Evolutionary conservation across 2,329 filamentous ascomycete genomes (phyloP), one percentile per base, ranked within the genome.

Genomic region (Hypoxylon sp.): DNA sequence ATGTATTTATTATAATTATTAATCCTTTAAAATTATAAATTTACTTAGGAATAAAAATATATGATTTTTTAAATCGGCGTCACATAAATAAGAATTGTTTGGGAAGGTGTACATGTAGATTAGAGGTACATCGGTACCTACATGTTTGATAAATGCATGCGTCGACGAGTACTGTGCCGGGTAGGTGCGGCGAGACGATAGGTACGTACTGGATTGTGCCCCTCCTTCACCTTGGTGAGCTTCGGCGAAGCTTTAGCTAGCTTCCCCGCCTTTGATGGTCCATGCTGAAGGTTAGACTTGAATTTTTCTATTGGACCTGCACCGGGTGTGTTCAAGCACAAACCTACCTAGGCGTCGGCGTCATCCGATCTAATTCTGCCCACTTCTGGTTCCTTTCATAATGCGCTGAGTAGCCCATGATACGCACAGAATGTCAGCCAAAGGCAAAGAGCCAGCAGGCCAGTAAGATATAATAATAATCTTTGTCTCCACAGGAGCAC

Each of bases 361-460:
- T 31, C 24, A 19, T 37, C 29, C 51, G 44, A 51, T 29, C 39
- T 44, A 17, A 19, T 44, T 17, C 42, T n/a, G n/a, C 31, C 46
- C 29, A 46, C 35, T 17, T 58, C 37, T 48, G 4, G n/a, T 48
- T 55, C 42, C 17, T 8, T 26, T 33, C 24, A 55, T 50, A 42
- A 66, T 63, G 63, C 51, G 48, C 37, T 65, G 11, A 48, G 39
- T 14, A 42, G n/a, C 44, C 19, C 50, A 59, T 55, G 24, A 51
- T 39, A 59, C 46, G 37, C 35, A 29, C 53, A 71, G 52, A 26
- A 74, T 74, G 73, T 68, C 73, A 37, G 51, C 71, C 14, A 71
- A 74, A 70, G 73, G 72, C 52, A 74, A 74, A 67, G 72, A 73
- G 54, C 63, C 68, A 44, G 65, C 64, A 6, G 47, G 47, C 63